Evolutionary conservation across 1,284 basidiomycete genomes (phyloP), one percentile per base, ranked within the genome.

Genomic region (Neotropicomus parvogracilis): DNA sequence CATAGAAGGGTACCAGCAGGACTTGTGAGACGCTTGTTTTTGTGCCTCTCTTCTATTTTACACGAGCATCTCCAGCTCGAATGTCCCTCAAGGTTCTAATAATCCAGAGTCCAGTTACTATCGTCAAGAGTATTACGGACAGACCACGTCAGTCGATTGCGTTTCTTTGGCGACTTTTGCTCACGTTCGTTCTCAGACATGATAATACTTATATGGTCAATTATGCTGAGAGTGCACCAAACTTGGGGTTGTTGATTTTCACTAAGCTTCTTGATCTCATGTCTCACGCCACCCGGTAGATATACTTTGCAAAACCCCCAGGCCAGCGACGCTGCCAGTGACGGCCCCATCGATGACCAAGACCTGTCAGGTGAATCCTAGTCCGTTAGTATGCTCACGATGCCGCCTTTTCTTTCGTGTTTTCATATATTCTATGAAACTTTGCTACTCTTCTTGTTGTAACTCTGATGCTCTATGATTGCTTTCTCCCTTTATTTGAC

Each of bases 261-360:
- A 50, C 40, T 14, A 14, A 43, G 36, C 40, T 46, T 46, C 38
- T 48, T 48, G n/a, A 43, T 31, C 31, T 32, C 27, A 33, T 36
- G 33, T 46, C 63, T 62, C 42, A 66, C 28, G 46, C 33, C 39
- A 48, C 37, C 7, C 27, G 12, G 40, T 43, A 62, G 60, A 33
- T 63, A 52, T 36, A 11, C 28, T 29, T 21, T 49, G 37, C 48
- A 41, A 12, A 41, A 40, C 16, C 9, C 39, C 12, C 49, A 46
- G 3, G 37, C 35, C 1, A 32, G 50, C 27, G 13, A 44, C 13
- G 11, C 24, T 16, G n/a, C n/a, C n/a, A n/a, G n/a, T n/a, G 33
- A 19, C 6, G 3, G 33, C 16, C 36, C 44, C 13, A 33, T 19
- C 24, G 6, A 44, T 10, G 48, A 54, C 6, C 38, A 59, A 35